phyloP scores from a whole-genome alignment of 257 asterid species.

The Gynochthodes officinalis region DNA sequence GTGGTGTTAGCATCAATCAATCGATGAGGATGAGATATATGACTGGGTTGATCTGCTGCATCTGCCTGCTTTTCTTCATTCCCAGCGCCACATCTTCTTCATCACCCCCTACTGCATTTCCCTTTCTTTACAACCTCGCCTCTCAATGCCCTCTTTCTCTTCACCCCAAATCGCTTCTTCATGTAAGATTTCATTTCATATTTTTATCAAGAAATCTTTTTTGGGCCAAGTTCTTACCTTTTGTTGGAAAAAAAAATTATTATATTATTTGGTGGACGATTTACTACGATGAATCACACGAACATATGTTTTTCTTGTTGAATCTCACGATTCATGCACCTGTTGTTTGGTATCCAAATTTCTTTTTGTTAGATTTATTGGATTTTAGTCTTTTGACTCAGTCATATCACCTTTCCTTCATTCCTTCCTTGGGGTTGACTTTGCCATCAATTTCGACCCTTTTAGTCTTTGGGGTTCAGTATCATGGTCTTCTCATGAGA shows the following conservation, averaged over 20 bases:
- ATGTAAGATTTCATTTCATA: conserved; percentile 11
- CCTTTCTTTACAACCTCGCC: background rate
- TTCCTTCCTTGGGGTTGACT: background rate
- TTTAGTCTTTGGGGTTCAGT: background rate
- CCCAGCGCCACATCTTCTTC: conserved; percentile 1
- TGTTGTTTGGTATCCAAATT: background rate
- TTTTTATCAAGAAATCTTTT: background rate
- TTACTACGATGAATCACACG: background rate
- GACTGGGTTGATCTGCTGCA: background rate
- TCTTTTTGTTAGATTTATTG: background rate
- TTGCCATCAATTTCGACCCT: background rate
- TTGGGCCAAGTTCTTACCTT: background rate
- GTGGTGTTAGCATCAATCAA: background rate
- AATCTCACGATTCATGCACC: background rate
- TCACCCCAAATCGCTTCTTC: conserved; percentile 2
- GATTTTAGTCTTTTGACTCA: background rate
- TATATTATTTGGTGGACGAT: background rate
- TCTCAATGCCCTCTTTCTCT: conserved; percentile 29
- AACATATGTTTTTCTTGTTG: background rate
- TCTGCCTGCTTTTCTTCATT: background rate
- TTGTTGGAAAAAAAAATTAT: no score
- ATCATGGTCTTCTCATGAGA: background rate
- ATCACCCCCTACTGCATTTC: conserved; percentile 5
- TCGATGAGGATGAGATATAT: background rate
- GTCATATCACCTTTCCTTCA: background rate